phyloP scores from a whole-genome alignment of 2,329 filamentous ascomycete genomes.

The Fusarium equiseti region DNA sequence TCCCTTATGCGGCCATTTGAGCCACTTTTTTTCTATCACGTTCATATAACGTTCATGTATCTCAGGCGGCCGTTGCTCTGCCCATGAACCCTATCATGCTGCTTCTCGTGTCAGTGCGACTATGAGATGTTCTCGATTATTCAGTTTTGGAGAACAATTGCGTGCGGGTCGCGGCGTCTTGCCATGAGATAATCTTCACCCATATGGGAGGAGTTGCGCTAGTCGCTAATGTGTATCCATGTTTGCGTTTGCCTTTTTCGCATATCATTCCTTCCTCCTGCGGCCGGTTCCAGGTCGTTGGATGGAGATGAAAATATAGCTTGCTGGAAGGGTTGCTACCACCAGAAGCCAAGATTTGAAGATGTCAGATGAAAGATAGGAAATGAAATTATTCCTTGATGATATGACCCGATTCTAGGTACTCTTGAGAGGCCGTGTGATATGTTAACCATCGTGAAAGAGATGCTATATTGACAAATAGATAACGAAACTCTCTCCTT shows the following conservation, averaged over 20 bases:
- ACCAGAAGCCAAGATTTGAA: conserved; percentile 38
- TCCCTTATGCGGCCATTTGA: conserved; percentile 28
- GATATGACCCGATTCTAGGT: not conserved
- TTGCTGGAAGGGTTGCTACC: conserved; percentile 22
- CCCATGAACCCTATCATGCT: conserved; percentile 33
- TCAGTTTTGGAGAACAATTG: conserved; percentile 13
- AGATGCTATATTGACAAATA: not conserved
- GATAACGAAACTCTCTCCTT: not conserved
- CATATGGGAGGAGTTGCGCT: conserved; percentile 33
- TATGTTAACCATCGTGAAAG: not conserved
- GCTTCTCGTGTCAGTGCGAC: conserved; percentile 32
- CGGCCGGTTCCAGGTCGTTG: conserved; percentile 42
- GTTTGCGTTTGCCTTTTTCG: conserved; percentile 41
- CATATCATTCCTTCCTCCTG: conserved; percentile 41
- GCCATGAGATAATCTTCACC: conserved; percentile 24
- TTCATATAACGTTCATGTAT: conserved; percentile 46
- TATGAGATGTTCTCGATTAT: conserved; percentile 16
- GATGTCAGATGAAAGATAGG: conserved; percentile 45
- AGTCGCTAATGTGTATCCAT: conserved; percentile 50
- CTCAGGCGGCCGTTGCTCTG: conserved; percentile 33
- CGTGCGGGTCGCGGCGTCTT: conserved; percentile 35
- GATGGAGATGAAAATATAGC: conserved; percentile 35
- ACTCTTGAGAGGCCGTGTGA: not conserved
- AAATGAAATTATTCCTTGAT: conserved; percentile 43
- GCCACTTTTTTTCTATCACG: conserved; percentile 36